Percentiles rank a stretch among this genome's conserved stretches.
These are phyloP conservation scores for Plasmodium falciparum DNA, from an alignment of 169 alveolate species.

Conservation along the genomic window DNA sequence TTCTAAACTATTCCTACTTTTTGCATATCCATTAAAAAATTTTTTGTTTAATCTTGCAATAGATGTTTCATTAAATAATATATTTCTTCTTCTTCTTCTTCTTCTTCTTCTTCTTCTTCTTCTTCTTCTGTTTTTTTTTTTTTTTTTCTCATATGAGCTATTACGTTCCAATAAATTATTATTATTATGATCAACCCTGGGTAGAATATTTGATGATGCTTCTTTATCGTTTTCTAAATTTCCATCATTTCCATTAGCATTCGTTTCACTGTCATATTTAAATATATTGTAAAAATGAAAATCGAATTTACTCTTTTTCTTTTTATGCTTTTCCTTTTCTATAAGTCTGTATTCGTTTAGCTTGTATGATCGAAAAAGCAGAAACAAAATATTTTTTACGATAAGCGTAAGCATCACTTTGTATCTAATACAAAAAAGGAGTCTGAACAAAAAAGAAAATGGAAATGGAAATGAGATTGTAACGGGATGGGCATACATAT, in stretches of 20 bases:
- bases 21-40: not conserved
- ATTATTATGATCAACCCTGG: not conserved
- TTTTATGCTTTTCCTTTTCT: constrained; percentile 66
- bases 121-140: not conserved
- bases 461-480: not conserved
- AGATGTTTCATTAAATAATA: not conserved
- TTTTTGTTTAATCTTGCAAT: not conserved
- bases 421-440: constrained; percentile 44
- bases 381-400: constrained; percentile 47
- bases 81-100: not conserved
- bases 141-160: not conserved
- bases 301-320: constrained; percentile 61
- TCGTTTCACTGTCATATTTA: constrained; percentile 17
- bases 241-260: not conserved
- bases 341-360: constrained; percentile 53
- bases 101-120: not conserved
- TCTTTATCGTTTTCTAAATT: not conserved
- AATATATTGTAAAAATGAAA: constrained; percentile 30
- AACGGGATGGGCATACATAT: not conserved
- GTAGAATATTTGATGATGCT: not conserved
- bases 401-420: constrained; percentile 48
- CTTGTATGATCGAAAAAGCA: constrained; percentile 60
- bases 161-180: not conserved
- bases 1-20: constrained; percentile 1
- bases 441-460: constrained; percentile 2